Percentiles rank a stretch among this genome's conserved stretches.
These are phyloP conservation scores for Aspergillus jensenii DNA, from an alignment of 2,329 filamentous ascomycete species.

Conservation along the genomic window DNA sequence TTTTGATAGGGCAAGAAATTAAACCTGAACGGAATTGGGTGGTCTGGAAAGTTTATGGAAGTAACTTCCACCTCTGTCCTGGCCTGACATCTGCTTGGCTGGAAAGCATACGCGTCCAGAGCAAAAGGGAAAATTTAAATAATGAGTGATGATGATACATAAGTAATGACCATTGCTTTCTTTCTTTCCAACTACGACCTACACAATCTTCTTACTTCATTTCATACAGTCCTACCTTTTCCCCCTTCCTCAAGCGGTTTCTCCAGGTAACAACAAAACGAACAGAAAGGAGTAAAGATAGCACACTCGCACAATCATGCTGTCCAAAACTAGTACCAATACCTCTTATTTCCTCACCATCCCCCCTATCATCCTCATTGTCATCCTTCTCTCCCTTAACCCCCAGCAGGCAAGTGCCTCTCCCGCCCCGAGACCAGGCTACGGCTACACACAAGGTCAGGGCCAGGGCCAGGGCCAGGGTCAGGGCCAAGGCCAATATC, in stretches of 20 bases:
- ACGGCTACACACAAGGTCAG: background rate
- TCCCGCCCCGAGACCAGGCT: background rate
- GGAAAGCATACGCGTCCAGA: background rate
- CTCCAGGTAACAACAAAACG: background rate
- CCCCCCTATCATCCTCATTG: background rate
- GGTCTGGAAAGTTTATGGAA: background rate
- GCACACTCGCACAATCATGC: background rate
- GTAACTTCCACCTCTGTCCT: background rate
- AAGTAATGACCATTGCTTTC: too few species aligned
- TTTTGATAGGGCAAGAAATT: background rate
- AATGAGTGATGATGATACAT: background rate
- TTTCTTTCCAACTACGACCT: background rate
- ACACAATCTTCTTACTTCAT: background rate
- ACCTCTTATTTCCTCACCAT: background rate
- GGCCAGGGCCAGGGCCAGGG: background rate
- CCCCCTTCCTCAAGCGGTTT: background rate
- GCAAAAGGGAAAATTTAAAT: background rate
- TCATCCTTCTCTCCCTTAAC: background rate
- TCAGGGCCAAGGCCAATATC: background rate
- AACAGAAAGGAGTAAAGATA: background rate
- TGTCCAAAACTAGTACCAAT: background rate
- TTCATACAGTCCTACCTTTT: background rate
- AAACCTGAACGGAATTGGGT: background rate
- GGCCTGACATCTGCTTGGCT: background rate
- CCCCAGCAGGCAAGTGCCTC: background rate